Evolutionary conservation across 768 basidiomycete species (phyloP).

Genomic region (Phlebiopsis gigantea): DNA sequence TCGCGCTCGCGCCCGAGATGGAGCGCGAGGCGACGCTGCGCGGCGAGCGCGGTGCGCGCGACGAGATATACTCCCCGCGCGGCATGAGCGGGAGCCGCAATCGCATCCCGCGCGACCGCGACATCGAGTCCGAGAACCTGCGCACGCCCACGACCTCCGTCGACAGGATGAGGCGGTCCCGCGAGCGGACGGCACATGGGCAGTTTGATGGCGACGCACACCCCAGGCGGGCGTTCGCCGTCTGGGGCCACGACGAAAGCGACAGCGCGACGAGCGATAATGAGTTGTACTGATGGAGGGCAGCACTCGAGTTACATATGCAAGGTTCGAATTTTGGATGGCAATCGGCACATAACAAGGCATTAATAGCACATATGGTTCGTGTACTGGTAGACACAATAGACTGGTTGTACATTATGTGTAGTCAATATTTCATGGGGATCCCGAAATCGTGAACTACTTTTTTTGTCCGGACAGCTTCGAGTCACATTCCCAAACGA

Average conservation of each 20-base stretch:
- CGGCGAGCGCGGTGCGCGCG: slow-evolving; percentile 44
- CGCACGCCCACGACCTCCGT: slow-evolving; percentile 12
- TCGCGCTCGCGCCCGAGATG: slow-evolving; percentile 18
- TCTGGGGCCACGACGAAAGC: slow-evolving; percentile 86
- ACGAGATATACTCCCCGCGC: slow-evolving; percentile 41
- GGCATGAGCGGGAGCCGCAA: slow-evolving; percentile 38
- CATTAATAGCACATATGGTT: too few species aligned
- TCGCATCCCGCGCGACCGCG: slow-evolving; percentile 56
- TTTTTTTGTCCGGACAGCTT: too few species aligned
- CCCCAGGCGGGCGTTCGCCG: slow-evolving; percentile 49
- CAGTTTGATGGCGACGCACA: slow-evolving; percentile 15
- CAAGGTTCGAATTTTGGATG: background rate
- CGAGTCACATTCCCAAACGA: too few species aligned
- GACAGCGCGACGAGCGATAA: slow-evolving; percentile 80
- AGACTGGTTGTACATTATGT: background rate
- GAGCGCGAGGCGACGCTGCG: slow-evolving; percentile 30
- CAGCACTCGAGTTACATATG: background rate
- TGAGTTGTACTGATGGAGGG: slow-evolving; percentile 26
- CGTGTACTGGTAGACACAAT: slow-evolving; percentile 1
- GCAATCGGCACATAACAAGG: background rate
- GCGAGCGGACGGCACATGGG: slow-evolving; percentile 17
- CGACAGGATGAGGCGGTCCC: slow-evolving; percentile 18
- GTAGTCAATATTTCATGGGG: too few species aligned
- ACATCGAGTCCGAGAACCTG: slow-evolving; percentile 21
- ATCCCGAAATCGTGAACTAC: too few species aligned